Percentiles rank a stretch among this genome's conserved stretches.
Evolutionary conservation across 2,329 filamentous ascomycete species (phyloP).

Genomic region (Apiospora pterosperma): DNA sequence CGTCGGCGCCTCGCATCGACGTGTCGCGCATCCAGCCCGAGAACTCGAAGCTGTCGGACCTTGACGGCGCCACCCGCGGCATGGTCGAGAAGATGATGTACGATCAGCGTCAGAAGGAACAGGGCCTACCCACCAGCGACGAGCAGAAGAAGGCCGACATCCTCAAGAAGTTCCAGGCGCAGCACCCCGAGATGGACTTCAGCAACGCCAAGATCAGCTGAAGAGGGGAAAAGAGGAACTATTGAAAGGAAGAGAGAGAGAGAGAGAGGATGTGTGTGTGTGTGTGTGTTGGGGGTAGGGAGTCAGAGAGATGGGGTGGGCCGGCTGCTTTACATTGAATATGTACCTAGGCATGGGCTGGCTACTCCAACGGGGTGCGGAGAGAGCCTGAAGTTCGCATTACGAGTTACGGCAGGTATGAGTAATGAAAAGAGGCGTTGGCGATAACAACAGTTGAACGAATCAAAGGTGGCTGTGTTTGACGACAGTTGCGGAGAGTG

Average conservation of each 20-base stretch:
- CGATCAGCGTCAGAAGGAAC: slow-evolving; percentile 95
- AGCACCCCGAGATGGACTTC: slow-evolving; percentile 73
- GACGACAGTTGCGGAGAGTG: background rate
- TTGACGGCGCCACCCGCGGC: slow-evolving; percentile 88
- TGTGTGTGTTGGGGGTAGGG: too few species aligned
- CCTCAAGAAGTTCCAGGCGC: slow-evolving; percentile 84
- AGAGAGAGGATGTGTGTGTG: too few species aligned
- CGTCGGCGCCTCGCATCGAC: slow-evolving; percentile 84
- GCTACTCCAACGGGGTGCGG: background rate
- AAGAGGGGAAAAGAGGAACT: background rate
- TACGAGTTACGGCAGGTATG: slow-evolving; percentile 7
- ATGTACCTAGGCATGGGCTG: background rate
- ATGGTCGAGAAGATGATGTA: slow-evolving; percentile 99
- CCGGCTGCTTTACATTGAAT: background rate
- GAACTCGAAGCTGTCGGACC: slow-evolving; percentile 83
- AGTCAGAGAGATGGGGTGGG: background rate
- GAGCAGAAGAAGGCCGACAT: slow-evolving; percentile 95
- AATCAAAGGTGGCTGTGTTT: background rate
- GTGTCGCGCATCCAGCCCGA: slow-evolving; percentile 93
- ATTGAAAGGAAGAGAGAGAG: background rate
- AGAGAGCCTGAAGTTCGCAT: slow-evolving; percentile 1
- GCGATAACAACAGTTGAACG: background rate
- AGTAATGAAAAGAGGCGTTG: background rate
- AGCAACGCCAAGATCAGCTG: slow-evolving; percentile 65
- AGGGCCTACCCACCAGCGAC: slow-evolving; percentile 82